phyloP scores from a whole-genome alignment of 108 stramenopile species.

The Stephanodiscus minutulus region DNA sequence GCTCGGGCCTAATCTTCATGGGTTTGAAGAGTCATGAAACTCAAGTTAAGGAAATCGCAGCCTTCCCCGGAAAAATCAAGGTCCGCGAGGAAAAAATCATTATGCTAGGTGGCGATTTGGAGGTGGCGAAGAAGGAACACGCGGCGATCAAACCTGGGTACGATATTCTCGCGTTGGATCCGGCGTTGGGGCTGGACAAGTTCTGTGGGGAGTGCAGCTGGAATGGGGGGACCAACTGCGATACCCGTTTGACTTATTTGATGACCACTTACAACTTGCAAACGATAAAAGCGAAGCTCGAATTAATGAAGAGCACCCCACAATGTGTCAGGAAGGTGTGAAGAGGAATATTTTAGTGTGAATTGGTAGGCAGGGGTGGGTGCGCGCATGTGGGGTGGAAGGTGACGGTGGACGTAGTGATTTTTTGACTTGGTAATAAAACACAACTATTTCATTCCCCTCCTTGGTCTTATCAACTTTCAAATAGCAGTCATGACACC shows the following conservation, averaged over 20 bases:
- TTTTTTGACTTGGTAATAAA: too few relatives aligned
- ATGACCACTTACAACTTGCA: constrained; percentile 11
- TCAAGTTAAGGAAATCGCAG: constrained; percentile 12
- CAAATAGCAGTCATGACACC: too few relatives aligned
- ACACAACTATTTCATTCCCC: too few relatives aligned
- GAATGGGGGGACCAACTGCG: constrained; percentile 18
- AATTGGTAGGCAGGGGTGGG: too few relatives aligned
- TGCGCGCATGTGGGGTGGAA: too few relatives aligned
- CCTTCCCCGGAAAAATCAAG: constrained; percentile 32
- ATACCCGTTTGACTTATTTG: constrained; percentile 27
- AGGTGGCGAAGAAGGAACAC: constrained; percentile 43
- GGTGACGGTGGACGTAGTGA: too few relatives aligned
- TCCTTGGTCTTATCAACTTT: too few relatives aligned
- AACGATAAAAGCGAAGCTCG: constrained; percentile 7
- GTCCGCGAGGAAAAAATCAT: constrained; percentile 33
- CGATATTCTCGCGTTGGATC: constrained; percentile 42
- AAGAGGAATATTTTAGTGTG: not conserved
- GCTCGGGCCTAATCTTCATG: constrained; percentile 53
- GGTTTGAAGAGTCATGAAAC: constrained; percentile 48
- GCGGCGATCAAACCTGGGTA: constrained; percentile 54
- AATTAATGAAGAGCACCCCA: constrained; percentile 14
- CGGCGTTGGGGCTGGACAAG: constrained; percentile 23
- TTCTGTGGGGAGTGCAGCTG: constrained; percentile 27
- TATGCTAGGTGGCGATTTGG: constrained; percentile 36
- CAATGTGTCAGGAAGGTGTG: constrained; percentile 20